Evolutionary conservation across 331 rosid genomes (phyloP), one percentile per base, ranked within the genome.

Genomic region (Malus hybrid): DNA sequence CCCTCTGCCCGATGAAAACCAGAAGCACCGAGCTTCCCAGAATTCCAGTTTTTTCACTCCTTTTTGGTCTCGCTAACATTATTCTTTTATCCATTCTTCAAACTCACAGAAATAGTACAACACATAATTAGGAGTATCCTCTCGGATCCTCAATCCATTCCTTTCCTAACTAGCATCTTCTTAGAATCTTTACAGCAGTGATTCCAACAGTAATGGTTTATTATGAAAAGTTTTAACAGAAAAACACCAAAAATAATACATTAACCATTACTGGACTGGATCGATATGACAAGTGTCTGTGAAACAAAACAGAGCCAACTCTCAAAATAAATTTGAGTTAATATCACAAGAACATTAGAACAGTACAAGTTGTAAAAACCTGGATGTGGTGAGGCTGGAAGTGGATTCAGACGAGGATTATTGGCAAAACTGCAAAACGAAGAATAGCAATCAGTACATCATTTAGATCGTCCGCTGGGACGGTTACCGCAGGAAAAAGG

Each of bases 341-440:
- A 22, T 22, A 22, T 22, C 24, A 22, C 24, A 22, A 29, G 74
- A 10, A 65, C 58, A 28, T 28, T 28, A 29, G 74, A 10, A 65
- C 46, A 66, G 53, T 61, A 66, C 36, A 57, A 44, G 60, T 20
- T 75, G 63, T 65, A 50, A 82, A 28, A 18, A 91, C 93, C 92
- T 87, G 92, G 22, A 61, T 87, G 24, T 26, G 90, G 87, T 71
- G 33, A 0, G 44, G 0, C 20, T 44, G 75, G 73, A 13, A 42
- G 84, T 1, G 0, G 0, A 0, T 10, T 81, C 73, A 91, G 73
- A 2, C 0, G 0, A 10, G 58, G 63, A 81, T 91, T 91, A 80
- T 87, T 82, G 1, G 0, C 0, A 77, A 81, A 91, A 87, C 97
- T 91, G 89, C 77, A 74, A 70, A 77, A 75, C 48, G 77, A 33